phyloP scores from a whole-genome alignment of 129 eudicot genomes.

The Tagetes patula region DNA sequence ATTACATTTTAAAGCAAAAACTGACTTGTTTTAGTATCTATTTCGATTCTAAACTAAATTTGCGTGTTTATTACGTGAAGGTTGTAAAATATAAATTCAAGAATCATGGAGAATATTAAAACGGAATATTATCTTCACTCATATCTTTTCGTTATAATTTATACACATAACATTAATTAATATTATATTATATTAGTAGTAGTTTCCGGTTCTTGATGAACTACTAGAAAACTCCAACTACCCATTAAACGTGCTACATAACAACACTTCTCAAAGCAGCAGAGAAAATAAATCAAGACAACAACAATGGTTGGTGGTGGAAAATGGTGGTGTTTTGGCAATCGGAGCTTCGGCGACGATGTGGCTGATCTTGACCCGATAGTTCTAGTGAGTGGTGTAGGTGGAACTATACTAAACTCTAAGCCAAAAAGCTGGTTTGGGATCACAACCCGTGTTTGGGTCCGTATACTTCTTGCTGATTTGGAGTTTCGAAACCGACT shows the following conservation, averaged over 20 bases:
- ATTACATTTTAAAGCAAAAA: no score
- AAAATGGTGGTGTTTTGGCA: constrained; percentile 47
- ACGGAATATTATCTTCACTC: no score
- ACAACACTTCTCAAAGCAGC: constrained; percentile 12
- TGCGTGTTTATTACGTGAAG: no score
- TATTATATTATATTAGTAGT: no score
- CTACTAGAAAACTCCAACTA: constrained; percentile 17
- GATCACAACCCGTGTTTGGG: constrained; percentile 76
- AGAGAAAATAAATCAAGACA: no score
- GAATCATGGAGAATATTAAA: no score
- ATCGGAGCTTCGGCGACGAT: constrained; percentile 17
- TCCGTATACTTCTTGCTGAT: constrained; percentile 76
- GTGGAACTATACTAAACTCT: constrained; percentile 71
- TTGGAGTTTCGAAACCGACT: constrained; percentile 70
- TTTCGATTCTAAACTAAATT: no score
- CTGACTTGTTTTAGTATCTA: no score
- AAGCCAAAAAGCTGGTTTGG: constrained; percentile 48
- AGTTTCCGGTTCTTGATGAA: background rate
- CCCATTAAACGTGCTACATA: constrained; percentile 10
- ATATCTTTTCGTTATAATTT: no score
- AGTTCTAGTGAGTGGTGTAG: constrained; percentile 76
- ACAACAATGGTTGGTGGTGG: background rate
- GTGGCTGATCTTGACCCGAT: constrained; percentile 69
- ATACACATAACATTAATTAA: no score
- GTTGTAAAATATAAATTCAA: no score